These are phyloP conservation scores for Leccinum rimulosum DNA, from an alignment of 768 basidiomycete genomes.

Conservation along the genomic window DNA sequence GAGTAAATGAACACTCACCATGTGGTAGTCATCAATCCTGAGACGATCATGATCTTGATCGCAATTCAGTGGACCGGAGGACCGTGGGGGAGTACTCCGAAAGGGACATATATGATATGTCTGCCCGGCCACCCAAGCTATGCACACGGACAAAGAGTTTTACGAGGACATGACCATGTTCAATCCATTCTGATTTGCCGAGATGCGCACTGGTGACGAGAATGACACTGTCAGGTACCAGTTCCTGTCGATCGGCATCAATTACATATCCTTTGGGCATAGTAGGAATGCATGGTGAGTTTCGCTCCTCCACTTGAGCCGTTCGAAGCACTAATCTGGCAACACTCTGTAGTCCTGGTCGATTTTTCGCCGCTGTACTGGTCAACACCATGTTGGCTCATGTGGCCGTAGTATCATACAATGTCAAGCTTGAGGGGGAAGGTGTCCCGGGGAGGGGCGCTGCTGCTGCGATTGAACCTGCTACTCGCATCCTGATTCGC, in stretches of 20 bases:
- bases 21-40: too few relatives aligned
- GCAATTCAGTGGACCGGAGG: too few relatives aligned
- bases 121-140: not conserved
- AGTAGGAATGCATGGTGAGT: not conserved
- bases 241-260: not conserved
- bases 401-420: not conserved
- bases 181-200: not conserved
- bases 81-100: not conserved
- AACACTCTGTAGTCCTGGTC: not conserved
- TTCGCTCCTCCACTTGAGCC: not conserved
- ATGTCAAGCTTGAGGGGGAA: not conserved
- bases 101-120: not conserved
- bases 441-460: not conserved
- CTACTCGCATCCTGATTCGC: not conserved
- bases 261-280: not conserved
- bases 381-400: not conserved
- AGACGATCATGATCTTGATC: too few relatives aligned
- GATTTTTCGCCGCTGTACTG: not conserved
- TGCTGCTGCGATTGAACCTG: not conserved
- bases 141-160: not conserved
- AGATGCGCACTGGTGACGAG: not conserved
- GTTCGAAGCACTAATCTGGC: too few relatives aligned
- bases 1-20: too few relatives aligned
- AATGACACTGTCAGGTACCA: not conserved
- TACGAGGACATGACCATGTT: not conserved